Conservation (phyloP, 2,329 filamentous ascomycete genomes). For the Pezizomycotina sp. region DNA sequence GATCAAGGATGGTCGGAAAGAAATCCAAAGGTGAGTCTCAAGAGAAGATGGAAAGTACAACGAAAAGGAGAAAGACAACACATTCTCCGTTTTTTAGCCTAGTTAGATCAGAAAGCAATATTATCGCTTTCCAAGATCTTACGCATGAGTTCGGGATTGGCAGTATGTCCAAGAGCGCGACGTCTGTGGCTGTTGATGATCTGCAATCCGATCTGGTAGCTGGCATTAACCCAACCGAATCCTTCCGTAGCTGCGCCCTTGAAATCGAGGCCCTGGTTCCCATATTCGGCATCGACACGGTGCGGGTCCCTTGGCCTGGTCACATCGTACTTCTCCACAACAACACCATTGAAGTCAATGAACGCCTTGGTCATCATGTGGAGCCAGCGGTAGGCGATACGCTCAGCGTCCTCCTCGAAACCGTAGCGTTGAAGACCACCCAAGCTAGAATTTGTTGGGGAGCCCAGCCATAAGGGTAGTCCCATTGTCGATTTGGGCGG, state of each 20-base stretch:
- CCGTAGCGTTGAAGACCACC: slow-evolving; percentile 81
- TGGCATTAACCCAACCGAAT: slow-evolving; percentile 98
- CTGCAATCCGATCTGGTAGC: slow-evolving; percentile 82
- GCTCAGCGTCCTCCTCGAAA: slow-evolving; percentile 75
- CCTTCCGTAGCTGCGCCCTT: slow-evolving; percentile 92
- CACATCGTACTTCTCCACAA: slow-evolving; percentile 98
- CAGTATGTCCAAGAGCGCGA: slow-evolving; percentile 71
- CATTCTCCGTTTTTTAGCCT: too few species aligned
- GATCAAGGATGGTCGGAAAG: too few species aligned
- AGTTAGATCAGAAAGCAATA: too few species aligned
- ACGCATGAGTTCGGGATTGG: too few species aligned
- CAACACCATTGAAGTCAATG: slow-evolving; percentile 94
- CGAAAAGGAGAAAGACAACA: too few species aligned
- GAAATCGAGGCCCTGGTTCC: slow-evolving; percentile 89
- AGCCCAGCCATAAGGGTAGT: slow-evolving; percentile 95
- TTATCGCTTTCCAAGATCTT: too few species aligned
- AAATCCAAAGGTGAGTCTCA: too few species aligned
- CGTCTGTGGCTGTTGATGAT: slow-evolving; percentile 79
- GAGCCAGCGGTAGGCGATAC: slow-evolving; percentile 87
- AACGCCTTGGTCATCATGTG: slow-evolving; percentile 98
- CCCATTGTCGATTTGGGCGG: slow-evolving; percentile 91
- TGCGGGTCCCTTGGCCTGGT: slow-evolving; percentile 80
- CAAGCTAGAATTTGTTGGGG: slow-evolving; percentile 97
- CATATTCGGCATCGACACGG: slow-evolving; percentile 89
- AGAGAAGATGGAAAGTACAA: too few species aligned